A percentile compares a stretch with the other conserved stretches of the same genome.
phyloP scores from a whole-genome alignment of 495 filamentous ascomycete genomes.

The Penicillium coprophilum region DNA sequence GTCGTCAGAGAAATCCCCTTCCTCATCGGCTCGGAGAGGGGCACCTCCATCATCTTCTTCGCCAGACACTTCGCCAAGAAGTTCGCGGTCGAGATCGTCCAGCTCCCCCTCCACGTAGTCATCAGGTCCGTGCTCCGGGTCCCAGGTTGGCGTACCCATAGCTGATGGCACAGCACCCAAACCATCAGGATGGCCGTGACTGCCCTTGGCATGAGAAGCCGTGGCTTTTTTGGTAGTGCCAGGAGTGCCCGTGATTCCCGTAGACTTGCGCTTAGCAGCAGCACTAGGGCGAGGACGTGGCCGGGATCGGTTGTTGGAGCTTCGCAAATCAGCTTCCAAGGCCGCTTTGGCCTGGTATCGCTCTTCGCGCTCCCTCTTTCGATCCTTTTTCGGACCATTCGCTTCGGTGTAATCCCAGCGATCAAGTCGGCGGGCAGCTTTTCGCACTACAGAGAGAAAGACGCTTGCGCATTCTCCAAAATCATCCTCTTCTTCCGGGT shows the following conservation, averaged over 20 bases:
- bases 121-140: conserved; percentile 24
- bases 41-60: conserved; percentile 37
- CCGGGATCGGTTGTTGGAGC: conserved; percentile 23
- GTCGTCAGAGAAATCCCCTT: conserved; percentile 31
- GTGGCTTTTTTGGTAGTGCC: conserved; percentile 26
- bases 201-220: conserved; percentile 34
- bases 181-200: conserved; percentile 28
- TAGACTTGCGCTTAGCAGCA: conserved; percentile 40
- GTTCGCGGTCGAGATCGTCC: conserved; percentile 53
- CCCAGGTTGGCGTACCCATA: conserved; percentile 25
- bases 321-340: conserved; percentile 28
- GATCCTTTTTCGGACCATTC: conserved; percentile 47
- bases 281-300: conserved; percentile 23
- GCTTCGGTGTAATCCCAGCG: conserved; percentile 66
- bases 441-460: conserved; percentile 70
- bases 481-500: conserved; percentile 66
- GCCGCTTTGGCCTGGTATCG: conserved; percentile 36
- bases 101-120: conserved; percentile 45
- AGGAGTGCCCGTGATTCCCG: conserved; percentile 27
- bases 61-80: conserved; percentile 49
- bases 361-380: conserved; percentile 46
- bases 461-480: conserved; percentile 75
- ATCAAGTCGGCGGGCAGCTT: conserved; percentile 65
- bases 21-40: conserved; percentile 25
- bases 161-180: conserved; percentile 16